phyloP scores from a whole-genome alignment of 2,329 filamentous ascomycete species.

The Sarocladium kiliense region DNA sequence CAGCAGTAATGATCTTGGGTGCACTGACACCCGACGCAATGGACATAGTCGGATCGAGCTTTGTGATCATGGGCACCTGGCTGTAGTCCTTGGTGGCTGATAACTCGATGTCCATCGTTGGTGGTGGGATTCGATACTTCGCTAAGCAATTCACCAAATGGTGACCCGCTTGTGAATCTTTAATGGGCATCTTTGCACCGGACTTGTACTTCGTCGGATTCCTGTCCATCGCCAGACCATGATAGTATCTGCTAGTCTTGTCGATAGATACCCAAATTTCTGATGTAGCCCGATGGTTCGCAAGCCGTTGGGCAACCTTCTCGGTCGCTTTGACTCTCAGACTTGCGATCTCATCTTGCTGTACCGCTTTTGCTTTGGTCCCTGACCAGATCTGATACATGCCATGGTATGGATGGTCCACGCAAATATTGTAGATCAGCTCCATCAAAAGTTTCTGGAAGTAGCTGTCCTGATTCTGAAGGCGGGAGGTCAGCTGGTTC shows the following conservation, averaged over 20 bases:
- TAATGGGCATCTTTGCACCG: slow-evolving; percentile 59
- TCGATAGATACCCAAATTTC: slow-evolving; percentile 67
- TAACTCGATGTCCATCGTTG: slow-evolving; percentile 80
- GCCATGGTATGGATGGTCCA: slow-evolving; percentile 91
- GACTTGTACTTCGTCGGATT: slow-evolving; percentile 62
- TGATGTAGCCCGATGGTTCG: slow-evolving; percentile 43
- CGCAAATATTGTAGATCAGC: slow-evolving; percentile 78
- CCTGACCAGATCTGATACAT: slow-evolving; percentile 96
- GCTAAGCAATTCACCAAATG: slow-evolving; percentile 58
- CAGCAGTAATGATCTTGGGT: slow-evolving; percentile 84
- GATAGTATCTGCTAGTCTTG: slow-evolving; percentile 64
- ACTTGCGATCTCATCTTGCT: slow-evolving; percentile 68
- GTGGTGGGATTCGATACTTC: slow-evolving; percentile 72
- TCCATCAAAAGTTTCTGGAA: slow-evolving; percentile 75
- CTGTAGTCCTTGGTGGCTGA: slow-evolving; percentile 70
- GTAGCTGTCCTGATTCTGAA: slow-evolving; percentile 62
- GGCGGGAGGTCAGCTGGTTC: slow-evolving; percentile 93
- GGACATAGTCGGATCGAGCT: slow-evolving; percentile 69
- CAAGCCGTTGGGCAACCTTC: slow-evolving; percentile 58
- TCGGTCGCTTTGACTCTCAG: slow-evolving; percentile 71
- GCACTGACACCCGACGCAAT: slow-evolving; percentile 89
- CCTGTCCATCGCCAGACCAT: slow-evolving; percentile 58
- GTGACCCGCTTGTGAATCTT: slow-evolving; percentile 57
- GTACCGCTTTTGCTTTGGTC: slow-evolving; percentile 61
- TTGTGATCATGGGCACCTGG: slow-evolving; percentile 65